Base-by-base conservation (phyloP, 192 early-diverging fungal genomes). In the Coemansia sp. region DNA sequence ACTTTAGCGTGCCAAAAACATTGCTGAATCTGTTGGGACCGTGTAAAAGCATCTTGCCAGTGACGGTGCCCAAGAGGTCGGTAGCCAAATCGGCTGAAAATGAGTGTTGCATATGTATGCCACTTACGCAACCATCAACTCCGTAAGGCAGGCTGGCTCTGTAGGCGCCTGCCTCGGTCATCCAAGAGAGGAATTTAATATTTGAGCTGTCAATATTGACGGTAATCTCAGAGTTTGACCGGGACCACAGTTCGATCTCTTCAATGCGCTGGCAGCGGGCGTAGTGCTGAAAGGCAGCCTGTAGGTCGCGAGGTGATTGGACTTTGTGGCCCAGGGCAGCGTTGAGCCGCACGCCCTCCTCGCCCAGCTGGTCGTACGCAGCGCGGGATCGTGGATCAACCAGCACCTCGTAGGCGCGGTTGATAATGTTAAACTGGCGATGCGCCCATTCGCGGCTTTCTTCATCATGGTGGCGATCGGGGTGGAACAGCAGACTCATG, bases 281-380 rank as follows among this genome's bases (percentile, higher is more conserved):
- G 43, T 88, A 69, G 22, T 76, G 82, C 68, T 91, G 86, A 70
- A 88, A 90, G 54, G 86, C 85, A 15, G 83, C 85, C 21, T 84
- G 82, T 64, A 93, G 71, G 76, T 91, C 88, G 50, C 87, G 81
- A 27, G 86, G 70, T 15, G 91, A 85, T 58, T 92, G 89, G 56
- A 87, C 68, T 45, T 79, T 84, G 47, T 84, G 79, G 14, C 91
- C 90, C 6, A 93, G 73, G 19, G 87, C 85, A 73, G 75, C 83
- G 57, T 68, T 79, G 21, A 84, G 70, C 37, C 69, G 77, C 24
- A 97, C 67, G 35, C 94, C 95, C 65, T 92, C 87, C 63, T 95
- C 93, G n/a, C 95, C 94, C 51, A 92, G 94, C 41, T 86, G 87
- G 72, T 99, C 97, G 74, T 97, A 99, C 24, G 93, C 87, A 2